Percentiles rank a stretch among this genome's conserved stretches.
Evolutionary conservation across 306 rosid species (phyloP).

Genomic region (Elaeagnus macrophylla): DNA sequence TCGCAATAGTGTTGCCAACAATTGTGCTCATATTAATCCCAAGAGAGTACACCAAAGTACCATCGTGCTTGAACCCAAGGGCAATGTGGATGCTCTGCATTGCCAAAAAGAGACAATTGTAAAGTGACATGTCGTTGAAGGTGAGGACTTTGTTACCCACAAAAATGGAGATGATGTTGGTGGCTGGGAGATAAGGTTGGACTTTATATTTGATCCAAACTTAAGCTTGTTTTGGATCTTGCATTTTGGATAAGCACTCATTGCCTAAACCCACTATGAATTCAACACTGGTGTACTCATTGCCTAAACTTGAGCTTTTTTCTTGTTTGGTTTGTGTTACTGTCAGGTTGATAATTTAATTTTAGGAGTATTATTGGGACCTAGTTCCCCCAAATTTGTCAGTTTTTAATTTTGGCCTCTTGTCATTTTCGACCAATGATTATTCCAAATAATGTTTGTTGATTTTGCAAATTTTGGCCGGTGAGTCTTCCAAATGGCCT

Average conservation of each 20-base stretch:
- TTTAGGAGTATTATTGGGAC: too few relatives aligned
- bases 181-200: constrained; percentile 59
- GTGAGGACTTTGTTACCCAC: constrained; percentile 90
- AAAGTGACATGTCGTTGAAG: constrained; percentile 67
- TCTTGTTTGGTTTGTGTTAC: too few relatives aligned
- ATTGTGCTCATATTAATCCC: constrained; percentile 29
- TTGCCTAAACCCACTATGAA: constrained; percentile 74
- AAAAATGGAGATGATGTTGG: constrained; percentile 69
- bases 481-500: too few relatives aligned
- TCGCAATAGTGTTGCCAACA: constrained; percentile 9
- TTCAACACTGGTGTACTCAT: constrained; percentile 63
- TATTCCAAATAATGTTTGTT: too few relatives aligned
- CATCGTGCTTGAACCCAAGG: constrained; percentile 72
- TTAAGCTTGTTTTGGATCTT: constrained; percentile 49
- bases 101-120: constrained; percentile 56
- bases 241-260: constrained; percentile 57
- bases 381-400: too few relatives aligned
- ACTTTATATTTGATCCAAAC: constrained; percentile 73
- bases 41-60: constrained; percentile 56
- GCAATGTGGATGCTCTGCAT: constrained; percentile 79
- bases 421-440: too few relatives aligned
- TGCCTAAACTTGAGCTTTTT: too few relatives aligned
- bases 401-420: too few relatives aligned
- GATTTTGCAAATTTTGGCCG: too few relatives aligned
- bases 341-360: too few relatives aligned